Evolutionary conservation across 768 basidiomycete genomes (phyloP), one percentile per base, ranked within the genome.

Genomic region (Phaeolepiota aurea): DNA sequence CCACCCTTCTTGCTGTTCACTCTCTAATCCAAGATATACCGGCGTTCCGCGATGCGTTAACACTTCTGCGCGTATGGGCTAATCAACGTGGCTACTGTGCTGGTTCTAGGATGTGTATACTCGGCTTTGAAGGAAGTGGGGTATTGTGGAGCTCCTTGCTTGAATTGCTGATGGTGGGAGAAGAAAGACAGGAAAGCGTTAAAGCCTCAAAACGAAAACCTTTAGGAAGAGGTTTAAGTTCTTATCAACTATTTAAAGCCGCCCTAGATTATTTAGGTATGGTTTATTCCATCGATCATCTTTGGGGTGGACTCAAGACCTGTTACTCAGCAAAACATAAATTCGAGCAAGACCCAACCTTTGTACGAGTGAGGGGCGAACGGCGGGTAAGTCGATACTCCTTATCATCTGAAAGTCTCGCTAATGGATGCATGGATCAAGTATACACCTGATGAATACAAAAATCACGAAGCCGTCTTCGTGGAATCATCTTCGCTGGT

Each of bases 241-340:
- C 87, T 15, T 96, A 94, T 61, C 91, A 93, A 54, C 67, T 94
- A 20, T 84, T 97, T 58, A 77, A 84, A 49, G 89, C 86, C 22
- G 82, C 78, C 1, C 62, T 94, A 48, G 87, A 92, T 55, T 82
- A 92, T 52, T 56, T 97, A 16, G 76, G 91, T 91, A 53, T 47
- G 82, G 56, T 12, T n/a, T n/a, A n/a, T n/a, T n/a, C n/a, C n/a
- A n/a, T n/a, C n/a, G n/a, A n/a, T n/a, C n/a, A n/a, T n/a, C n/a
- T n/a, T n/a, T n/a, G n/a, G n/a, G n/a, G n/a, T n/a, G n/a, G n/a
- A n/a, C n/a, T n/a, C n/a, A n/a, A n/a, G n/a, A n/a, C n/a, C n/a
- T n/a, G n/a, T n/a, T n/a, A n/a, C n/a, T n/a, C n/a, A 92, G 89
- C 84, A 3, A 79, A 79, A 41, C 80, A 81, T 42, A 76, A 89